A percentile compares a stretch with the other conserved stretches of the same genome.
Evolutionary conservation across 108 stramenopile species (phyloP).

Genomic region (Pseudonitzschia multistriata): DNA sequence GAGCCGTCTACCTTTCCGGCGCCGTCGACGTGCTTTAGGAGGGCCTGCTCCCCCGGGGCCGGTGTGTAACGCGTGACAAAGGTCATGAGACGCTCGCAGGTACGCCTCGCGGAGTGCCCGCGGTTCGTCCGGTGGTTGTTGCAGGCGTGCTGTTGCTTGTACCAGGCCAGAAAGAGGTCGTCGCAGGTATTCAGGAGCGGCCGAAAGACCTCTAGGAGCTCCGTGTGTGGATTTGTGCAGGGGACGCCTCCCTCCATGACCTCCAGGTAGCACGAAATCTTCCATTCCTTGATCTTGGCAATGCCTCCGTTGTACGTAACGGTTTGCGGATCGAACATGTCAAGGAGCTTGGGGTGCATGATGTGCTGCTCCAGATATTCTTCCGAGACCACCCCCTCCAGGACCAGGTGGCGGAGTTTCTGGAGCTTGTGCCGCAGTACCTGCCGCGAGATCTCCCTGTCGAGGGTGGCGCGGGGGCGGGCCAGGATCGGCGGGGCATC

Average conservation of each 20-base stretch:
- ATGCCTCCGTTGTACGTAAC: slow-evolving; percentile 84
- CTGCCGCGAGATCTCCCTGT: slow-evolving; percentile 61
- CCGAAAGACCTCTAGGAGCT: slow-evolving; percentile 47
- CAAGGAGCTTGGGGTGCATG: slow-evolving; percentile 62
- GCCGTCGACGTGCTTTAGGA: slow-evolving; percentile 87
- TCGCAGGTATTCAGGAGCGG: slow-evolving; percentile 75
- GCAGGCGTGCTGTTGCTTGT: slow-evolving; percentile 81
- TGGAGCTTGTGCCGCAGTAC: slow-evolving; percentile 74
- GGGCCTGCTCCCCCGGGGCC: slow-evolving; percentile 80
- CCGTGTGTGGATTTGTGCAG: slow-evolving; percentile 67
- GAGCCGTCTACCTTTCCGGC: slow-evolving; percentile 89
- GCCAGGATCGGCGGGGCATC: too few relatives aligned
- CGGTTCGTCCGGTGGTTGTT: too few relatives aligned
- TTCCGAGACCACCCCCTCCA: slow-evolving; percentile 59
- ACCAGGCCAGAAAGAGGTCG: slow-evolving; percentile 72
- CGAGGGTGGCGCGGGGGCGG: slow-evolving; percentile 22
- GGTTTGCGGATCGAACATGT: slow-evolving; percentile 74
- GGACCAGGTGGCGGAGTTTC: slow-evolving; percentile 75
- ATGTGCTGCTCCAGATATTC: slow-evolving; percentile 59
- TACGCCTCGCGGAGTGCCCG: too few relatives aligned
- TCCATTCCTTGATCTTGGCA: slow-evolving; percentile 85
- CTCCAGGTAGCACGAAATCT: slow-evolving; percentile 88
- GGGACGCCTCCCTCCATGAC: slow-evolving; percentile 88
- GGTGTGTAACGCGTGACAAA: slow-evolving; percentile 90
- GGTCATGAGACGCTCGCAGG: slow-evolving; percentile 78